Conservation (phyloP, 192 early-diverging fungal genomes). For the Coemansia asiatica region DNA sequence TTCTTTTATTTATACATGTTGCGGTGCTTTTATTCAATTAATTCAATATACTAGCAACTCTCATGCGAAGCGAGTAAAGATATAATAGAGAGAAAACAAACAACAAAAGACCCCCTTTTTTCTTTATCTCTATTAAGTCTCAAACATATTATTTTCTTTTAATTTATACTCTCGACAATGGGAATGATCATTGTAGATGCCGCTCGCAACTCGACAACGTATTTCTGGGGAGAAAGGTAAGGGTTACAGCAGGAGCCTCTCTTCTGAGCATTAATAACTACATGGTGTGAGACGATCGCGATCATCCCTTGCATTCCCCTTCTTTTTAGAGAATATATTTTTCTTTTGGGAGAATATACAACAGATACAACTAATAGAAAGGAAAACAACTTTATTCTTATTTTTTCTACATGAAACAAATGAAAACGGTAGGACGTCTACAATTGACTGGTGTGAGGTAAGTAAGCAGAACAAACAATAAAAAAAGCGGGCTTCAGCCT, state of each 20-base stretch:
- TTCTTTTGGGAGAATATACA: background rate
- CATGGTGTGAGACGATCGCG: background rate
- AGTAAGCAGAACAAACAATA: constrained; percentile 3
- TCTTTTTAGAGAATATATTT: background rate
- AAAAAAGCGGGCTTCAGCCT: background rate
- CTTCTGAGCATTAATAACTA: background rate
- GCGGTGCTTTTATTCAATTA: background rate
- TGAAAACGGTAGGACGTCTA: constrained; percentile 56
- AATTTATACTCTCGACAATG: constrained; percentile 16
- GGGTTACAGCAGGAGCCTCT: background rate
- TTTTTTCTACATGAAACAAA: background rate
- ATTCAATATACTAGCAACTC: too few relatives aligned
- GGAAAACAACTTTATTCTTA: background rate
- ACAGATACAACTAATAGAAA: background rate
- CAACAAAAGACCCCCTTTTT: background rate
- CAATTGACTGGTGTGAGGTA: constrained; percentile 78
- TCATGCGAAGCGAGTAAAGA: too few relatives aligned
- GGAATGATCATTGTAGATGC: constrained; percentile 49
- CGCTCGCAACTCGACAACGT: constrained; percentile 28
- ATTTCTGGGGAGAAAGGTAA: constrained; percentile 57
- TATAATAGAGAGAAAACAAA: too few relatives aligned
- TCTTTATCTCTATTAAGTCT: background rate
- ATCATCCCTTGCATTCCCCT: background rate
- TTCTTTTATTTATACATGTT: background rate
- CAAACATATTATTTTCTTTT: background rate